Base-by-base conservation (phyloP, 2,329 filamentous ascomycete species). In the Magnaporthiopsis incrustans region DNA sequence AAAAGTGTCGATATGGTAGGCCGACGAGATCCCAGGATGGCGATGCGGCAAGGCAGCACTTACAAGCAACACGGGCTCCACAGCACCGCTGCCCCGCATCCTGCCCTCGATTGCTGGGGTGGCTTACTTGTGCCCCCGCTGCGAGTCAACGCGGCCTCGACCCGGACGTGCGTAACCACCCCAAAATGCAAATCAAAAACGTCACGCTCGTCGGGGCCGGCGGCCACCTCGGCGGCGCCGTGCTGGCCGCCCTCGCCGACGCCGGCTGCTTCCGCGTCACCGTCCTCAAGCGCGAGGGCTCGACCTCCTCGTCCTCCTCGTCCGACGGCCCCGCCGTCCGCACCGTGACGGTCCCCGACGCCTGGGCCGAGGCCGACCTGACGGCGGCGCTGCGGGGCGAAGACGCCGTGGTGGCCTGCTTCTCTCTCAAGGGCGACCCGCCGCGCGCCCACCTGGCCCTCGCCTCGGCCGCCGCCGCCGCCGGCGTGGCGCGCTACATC, bases 181-280 rank as follows among this genome's bases (percentile, higher is more conserved):
- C 18, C 12, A 33, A 44, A 56, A 76, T 76, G 73, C 65, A 71
- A 2, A 71, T 76, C 60, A 68, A 72, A 63, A 77, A 71, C 1
- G 73, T 79, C 50, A 69, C 74, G 26, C 66, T 79, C 15, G 71
- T 77, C 59, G 77, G 77, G 61, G 75, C 75, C 50, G 77, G 71
- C 59, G 76, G 76, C 64, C 74, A 73, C 64, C 70, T 78, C 4
- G 76, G 76, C 60, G 66, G 64, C 25, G 71, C 70, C 12, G 67
- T 77, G 35, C 71, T 77, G 26, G 63, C 69, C 27, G 71, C 73
- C 26, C 71, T 78, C 2, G 66, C 75, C 26, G 60, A 33, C 5
- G 69, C 73, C 8, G 69, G 69, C 30, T 63, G 56, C 38, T 77
- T 77, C 66, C 61, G 64, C n/a, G 66, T 77, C 35, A 75, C 72